phyloP scores from a whole-genome alignment of 495 filamentous ascomycete genomes.

The Penicillium fimorum region DNA sequence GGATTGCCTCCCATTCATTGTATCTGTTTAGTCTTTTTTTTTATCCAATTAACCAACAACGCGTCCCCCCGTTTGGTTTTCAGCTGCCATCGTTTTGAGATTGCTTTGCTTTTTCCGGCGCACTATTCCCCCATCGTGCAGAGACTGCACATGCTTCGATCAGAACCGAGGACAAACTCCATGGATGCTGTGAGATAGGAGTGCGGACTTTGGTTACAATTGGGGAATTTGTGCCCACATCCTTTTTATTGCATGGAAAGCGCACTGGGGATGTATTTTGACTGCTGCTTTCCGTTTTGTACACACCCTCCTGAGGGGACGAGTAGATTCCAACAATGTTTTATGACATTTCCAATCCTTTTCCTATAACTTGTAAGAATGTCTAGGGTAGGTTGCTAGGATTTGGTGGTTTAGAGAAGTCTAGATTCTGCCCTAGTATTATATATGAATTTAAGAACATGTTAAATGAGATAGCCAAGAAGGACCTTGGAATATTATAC shows the following conservation, averaged over 20 bases:
- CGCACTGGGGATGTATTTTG: conserved; percentile 28
- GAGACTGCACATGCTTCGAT: neutral
- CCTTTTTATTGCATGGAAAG: conserved; percentile 40
- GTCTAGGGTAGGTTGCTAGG: neutral
- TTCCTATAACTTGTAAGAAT: neutral
- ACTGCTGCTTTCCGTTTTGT: conserved; percentile 29
- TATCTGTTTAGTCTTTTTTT: conserved; percentile 31
- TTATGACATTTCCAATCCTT: conserved; percentile 23
- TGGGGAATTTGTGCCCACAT: conserved; percentile 8
- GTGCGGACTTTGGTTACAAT: neutral
- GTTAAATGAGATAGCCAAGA: neutral
- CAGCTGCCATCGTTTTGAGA: conserved; percentile 22
- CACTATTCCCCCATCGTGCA: conserved; percentile 12
- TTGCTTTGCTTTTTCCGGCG: conserved; percentile 27
- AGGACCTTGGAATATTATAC: neutral
- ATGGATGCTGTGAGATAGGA: neutral
- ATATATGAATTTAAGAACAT: neutral
- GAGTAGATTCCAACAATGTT: conserved; percentile 24
- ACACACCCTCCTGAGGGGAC: conserved; percentile 28
- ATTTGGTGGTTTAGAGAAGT: neutral
- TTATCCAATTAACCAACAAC: conserved; percentile 4
- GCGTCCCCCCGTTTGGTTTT: conserved; percentile 14
- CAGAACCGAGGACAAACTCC: neutral
- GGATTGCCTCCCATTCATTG: conserved; percentile 27
- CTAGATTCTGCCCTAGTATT: neutral